Percentiles rank a stretch among this genome's conserved stretches.
These are phyloP conservation scores for Penicillium coffeae DNA, from an alignment of 495 filamentous ascomycete species.

Conservation along the genomic window DNA sequence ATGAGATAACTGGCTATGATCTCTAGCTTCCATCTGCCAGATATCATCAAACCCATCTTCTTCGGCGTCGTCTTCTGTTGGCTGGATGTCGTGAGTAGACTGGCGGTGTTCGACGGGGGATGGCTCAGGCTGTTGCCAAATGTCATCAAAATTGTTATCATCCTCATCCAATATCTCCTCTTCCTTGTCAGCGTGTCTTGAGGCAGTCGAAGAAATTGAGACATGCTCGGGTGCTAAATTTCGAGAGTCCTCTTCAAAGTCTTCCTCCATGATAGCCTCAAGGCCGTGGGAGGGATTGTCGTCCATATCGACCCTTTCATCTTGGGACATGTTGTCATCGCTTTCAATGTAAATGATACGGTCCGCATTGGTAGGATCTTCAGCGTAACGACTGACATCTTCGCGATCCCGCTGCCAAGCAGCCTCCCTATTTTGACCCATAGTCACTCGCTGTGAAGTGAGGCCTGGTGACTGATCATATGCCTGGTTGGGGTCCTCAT, in stretches of 20 bases:
- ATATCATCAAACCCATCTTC: constrained; percentile 41
- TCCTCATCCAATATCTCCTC: constrained; percentile 7
- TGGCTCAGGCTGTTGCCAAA: constrained; percentile 8
- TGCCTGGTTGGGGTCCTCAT: too few species aligned
- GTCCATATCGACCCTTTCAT: constrained; percentile 1
- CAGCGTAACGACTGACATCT: constrained; percentile 46
- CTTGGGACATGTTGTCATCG: constrained; percentile 27
- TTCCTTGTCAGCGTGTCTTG: neutral
- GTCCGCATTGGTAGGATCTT: constrained; percentile 39
- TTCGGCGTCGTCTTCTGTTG: neutral
- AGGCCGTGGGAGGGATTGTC: constrained; percentile 9
- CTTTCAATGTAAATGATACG: constrained; percentile 51
- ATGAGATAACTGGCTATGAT: constrained; percentile 28
- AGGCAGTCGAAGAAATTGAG: neutral
- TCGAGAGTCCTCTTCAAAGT: constrained; percentile 4
- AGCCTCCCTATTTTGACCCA: constrained; percentile 22
- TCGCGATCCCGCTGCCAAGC: constrained; percentile 51
- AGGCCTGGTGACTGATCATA: too few species aligned
- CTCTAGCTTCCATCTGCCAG: constrained; percentile 44
- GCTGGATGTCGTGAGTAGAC: neutral
- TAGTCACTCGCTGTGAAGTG: neutral
- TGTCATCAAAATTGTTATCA: constrained; percentile 14
- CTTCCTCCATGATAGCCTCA: constrained; percentile 14
- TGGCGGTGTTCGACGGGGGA: neutral
- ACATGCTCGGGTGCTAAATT: neutral